Base-by-base conservation (phyloP, 73 alveolate genomes). In the Symbiodinium pilosum region DNA sequence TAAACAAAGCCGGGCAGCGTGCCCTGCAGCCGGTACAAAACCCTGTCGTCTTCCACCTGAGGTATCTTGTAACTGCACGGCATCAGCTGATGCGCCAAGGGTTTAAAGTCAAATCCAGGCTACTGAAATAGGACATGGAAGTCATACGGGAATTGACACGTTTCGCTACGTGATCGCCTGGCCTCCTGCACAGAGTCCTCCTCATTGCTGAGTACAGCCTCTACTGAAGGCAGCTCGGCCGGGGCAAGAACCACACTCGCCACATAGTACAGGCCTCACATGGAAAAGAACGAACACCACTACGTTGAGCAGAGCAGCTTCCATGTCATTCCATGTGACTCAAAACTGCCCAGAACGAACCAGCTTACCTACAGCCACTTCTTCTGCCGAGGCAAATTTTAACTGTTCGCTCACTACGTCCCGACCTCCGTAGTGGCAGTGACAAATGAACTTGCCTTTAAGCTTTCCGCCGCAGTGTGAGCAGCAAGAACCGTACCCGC, bases 231-330 rank as follows among this genome's bases (percentile, higher is more conserved):
- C 73, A 88, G 47, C 40, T 83, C 73, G 34, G 95, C 95, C 3
- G 95, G 95, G n/a, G 73, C 69, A 38, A 88, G 38, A 39, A 88
- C 87, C 40, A 88, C 95, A 7, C 43, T 28, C 36, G 87, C 95
- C 16, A 64, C 71, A 38, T 88, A 88, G 26, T 59, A 84, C 32
- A 88, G 38, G 47, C 95, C 95, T 88, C 51, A 21, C 54, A 2
- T 5, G 59, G 9, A n/a, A n/a, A n/a, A n/a, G n/a, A n/a, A n/a
- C n/a, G n/a, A n/a, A n/a, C n/a, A n/a, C n/a, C n/a, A n/a, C n/a
- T n/a, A n/a, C n/a, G n/a, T n/a, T n/a, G n/a, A n/a, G n/a, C n/a
- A n/a, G n/a, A n/a, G n/a, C n/a, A n/a, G n/a, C n/a, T n/a, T n/a
- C n/a, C n/a, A n/a, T n/a, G n/a, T n/a, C n/a, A n/a, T n/a, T n/a